phyloP scores from a whole-genome alignment of 2,329 filamentous ascomycete genomes.

The Sclerotinia trifoliorum region DNA sequence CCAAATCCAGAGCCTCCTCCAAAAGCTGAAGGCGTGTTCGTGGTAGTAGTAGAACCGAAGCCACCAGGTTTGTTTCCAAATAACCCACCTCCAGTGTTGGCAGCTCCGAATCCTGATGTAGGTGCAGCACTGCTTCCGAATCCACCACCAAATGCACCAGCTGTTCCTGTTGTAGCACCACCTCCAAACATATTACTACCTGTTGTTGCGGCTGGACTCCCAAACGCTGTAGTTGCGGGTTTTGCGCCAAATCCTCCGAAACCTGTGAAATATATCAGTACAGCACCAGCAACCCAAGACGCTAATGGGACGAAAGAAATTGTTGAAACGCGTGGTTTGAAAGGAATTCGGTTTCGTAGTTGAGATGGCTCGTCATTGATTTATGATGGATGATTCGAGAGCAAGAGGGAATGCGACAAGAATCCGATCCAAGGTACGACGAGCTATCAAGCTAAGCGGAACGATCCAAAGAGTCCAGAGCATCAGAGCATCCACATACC shows the following conservation, averaged over 20 bases:
- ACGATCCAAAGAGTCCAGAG: constrained; percentile 30
- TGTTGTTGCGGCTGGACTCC: constrained; percentile 43
- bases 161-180: constrained; percentile 38
- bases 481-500: constrained; percentile 41
- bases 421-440: constrained; percentile 20
- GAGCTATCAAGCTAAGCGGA: constrained; percentile 29
- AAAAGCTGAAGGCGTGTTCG: constrained; percentile 36
- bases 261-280: constrained; percentile 34
- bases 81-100: constrained; percentile 33
- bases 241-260: constrained; percentile 49
- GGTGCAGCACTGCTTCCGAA: constrained; percentile 28
- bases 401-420: constrained; percentile 16
- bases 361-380: neutral
- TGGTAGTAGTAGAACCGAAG: constrained; percentile 40
- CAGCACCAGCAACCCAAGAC: neutral
- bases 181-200: constrained; percentile 54
- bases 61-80: constrained; percentile 36
- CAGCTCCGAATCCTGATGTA: constrained; percentile 33
- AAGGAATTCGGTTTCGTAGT: constrained; percentile 2
- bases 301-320: neutral
- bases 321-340: neutral
- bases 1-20: constrained; percentile 41
- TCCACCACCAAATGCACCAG: constrained; percentile 29
- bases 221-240: constrained; percentile 45
- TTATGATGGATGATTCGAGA: constrained; percentile 19